Base-by-base conservation (phyloP, 371 early-diverging fungal species). In the Dinochytrium kinnereticum region DNA sequence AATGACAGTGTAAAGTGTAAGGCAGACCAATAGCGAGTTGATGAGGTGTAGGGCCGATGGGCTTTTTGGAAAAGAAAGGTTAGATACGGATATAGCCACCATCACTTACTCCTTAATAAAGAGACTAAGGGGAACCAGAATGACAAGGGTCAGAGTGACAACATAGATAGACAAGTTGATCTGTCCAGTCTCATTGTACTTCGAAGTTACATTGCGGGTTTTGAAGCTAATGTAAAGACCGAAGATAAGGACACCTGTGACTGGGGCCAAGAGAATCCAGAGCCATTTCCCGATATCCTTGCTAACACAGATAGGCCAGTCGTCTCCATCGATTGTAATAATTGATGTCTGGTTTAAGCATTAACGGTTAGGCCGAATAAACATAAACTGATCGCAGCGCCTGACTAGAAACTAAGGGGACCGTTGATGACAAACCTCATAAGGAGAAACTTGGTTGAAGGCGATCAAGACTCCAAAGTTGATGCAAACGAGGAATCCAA, bases 231-330 rank as follows among this genome's bases (percentile, higher is more conserved):
- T 51, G 40, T 53, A 72, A 26, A 72, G 37, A 2, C 59, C 66
- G 1, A 7, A 7, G 1, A 72, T 37, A 7, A 72, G 33, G 10
- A 65, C 33, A 5, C 51, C 13, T 0, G 21, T 34, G 15, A 55
- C n/a, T 7, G 73, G 73, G 2, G 40, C 17, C 28, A 72, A 30
- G n/a, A 72, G 40, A 19, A 72, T 67, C 73, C 73, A 72, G 30
- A 66, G 24, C 73, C 73, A 72, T n/a, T 34, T 33, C 2, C 39
- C 28, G 24, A 55, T 72, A 2, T 55, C 21, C 7, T 5, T 21
- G 33, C 73, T 72, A 28, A 34, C 37, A 33, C 73, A 72, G 24
- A 67, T 37, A 5, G 67, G 66, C 67, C 68, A 72, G n/a, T 37
- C 39, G 7, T 72, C 67, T 1, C 40, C 57, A 36, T 65, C 67